These are phyloP conservation scores for Cairneyella variabilis DNA, from an alignment of 495 filamentous ascomycete species.

Conservation along the genomic window DNA sequence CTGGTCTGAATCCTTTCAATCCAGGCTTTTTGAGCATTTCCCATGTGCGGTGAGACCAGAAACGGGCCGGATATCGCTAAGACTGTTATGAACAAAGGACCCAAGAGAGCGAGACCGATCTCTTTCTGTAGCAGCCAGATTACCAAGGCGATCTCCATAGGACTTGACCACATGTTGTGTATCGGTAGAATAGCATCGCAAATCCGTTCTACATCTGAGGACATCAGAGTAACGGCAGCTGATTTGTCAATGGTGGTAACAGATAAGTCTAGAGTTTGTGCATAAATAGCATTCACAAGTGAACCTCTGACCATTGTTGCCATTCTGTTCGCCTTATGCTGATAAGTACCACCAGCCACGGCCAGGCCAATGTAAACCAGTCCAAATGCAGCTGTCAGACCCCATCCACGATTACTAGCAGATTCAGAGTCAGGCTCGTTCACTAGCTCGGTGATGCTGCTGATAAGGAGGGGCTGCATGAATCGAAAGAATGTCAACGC, in stretches of 20 bases:
- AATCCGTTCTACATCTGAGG: conserved; percentile 39
- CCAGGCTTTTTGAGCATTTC: conserved; percentile 38
- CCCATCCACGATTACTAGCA: conserved; percentile 47
- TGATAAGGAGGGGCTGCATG: conserved; percentile 29
- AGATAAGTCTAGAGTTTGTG: conserved; percentile 41
- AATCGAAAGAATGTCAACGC: conserved; percentile 22
- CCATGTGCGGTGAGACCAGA: conserved; percentile 11
- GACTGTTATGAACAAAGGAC: background rate
- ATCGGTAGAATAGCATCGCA: conserved; percentile 8
- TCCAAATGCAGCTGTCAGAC: conserved; percentile 15
- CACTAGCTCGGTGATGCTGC: conserved; percentile 20
- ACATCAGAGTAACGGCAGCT: conserved; percentile 61
- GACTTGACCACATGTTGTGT: conserved; percentile 23
- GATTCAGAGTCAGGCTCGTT: conserved; percentile 33
- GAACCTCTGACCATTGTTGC: conserved; percentile 54
- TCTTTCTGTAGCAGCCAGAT: conserved; percentile 21
- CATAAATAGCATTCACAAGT: conserved; percentile 51
- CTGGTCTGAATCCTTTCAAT: conserved; percentile 39
- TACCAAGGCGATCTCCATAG: conserved; percentile 21
- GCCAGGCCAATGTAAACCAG: conserved; percentile 39
- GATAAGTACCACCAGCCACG: conserved; percentile 45
- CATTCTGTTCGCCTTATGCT: conserved; percentile 43
- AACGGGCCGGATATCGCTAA: conserved; percentile 12
- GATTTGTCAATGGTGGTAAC: conserved; percentile 43
- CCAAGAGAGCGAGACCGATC: conserved; percentile 11